These are phyloP conservation scores for Podospora australis DNA, from an alignment of 495 filamentous ascomycete species.

Conservation along the genomic window DNA sequence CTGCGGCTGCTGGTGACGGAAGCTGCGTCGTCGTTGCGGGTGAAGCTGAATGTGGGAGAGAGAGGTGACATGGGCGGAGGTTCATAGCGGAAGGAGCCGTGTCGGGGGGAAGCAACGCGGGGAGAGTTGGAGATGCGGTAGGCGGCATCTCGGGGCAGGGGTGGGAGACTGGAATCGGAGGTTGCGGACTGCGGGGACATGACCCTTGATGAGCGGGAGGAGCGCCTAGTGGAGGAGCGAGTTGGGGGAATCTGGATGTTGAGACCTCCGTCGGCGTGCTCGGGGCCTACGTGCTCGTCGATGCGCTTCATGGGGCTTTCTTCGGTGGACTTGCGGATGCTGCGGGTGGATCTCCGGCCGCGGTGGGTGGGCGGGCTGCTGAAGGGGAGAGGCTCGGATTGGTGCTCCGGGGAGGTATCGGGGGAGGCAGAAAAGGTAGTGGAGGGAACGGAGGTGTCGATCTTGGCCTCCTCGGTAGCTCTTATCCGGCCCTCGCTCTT, in stretches of 20 bases:
- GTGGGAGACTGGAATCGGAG: background rate
- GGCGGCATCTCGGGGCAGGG: too few relatives aligned
- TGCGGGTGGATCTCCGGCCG: slow-evolving; percentile 1
- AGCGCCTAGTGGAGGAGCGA: background rate
- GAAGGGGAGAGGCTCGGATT: slow-evolving; percentile 8
- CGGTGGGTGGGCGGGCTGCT: background rate
- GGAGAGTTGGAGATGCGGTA: background rate
- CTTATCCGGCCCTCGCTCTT: slow-evolving; percentile 5
- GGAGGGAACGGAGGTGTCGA: background rate
- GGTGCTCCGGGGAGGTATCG: slow-evolving; percentile 15
- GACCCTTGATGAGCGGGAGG: background rate
- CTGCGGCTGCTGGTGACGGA: slow-evolving; percentile 7
- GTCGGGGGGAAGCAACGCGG: background rate
- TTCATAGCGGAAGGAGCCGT: background rate
- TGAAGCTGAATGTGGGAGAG: background rate
- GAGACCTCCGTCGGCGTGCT: background rate
- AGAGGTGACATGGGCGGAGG: background rate
- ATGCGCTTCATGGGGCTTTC: slow-evolving; percentile 16
- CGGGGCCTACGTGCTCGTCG: slow-evolving; percentile 10
- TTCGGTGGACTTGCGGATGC: slow-evolving; percentile 9
- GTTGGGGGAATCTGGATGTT: background rate
- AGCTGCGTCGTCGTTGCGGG: background rate
- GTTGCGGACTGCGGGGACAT: background rate
- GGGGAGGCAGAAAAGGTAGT: background rate
- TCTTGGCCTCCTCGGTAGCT: background rate